phyloP scores from a whole-genome alignment of 352 stramenopile species.

The Halophytophthora batemanensis region DNA sequence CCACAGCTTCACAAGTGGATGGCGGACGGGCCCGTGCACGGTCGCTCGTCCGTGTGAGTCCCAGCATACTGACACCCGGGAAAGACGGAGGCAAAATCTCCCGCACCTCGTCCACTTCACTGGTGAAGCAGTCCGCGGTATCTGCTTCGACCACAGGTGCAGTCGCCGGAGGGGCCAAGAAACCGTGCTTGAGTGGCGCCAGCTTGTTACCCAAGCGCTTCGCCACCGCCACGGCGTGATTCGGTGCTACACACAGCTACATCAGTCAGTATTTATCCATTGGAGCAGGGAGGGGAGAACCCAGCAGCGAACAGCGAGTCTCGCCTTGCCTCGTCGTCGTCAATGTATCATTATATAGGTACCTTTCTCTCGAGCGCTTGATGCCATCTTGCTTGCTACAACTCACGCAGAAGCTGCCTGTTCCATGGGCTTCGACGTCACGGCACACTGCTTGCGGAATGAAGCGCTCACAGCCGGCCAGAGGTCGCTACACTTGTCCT shows the following conservation, averaged over 20 bases:
- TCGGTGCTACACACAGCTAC: too few species aligned
- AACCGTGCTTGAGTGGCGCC: conserved; percentile 8
- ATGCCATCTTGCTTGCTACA: too few species aligned
- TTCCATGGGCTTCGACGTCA: conserved; percentile 11
- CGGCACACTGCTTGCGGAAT: conserved; percentile 20
- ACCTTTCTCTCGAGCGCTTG: too few species aligned
- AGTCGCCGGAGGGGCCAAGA: conserved; percentile 13
- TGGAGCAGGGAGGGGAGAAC: background rate
- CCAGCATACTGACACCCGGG: conserved; percentile 11
- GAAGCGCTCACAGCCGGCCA: conserved; percentile 36
- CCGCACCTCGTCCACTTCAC: conserved; percentile 15
- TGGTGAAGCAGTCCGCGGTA: conserved; percentile 8
- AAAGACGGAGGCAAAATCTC: conserved; percentile 25
- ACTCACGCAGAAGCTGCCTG: conserved; percentile 10
- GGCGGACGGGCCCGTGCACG: conserved; percentile 12
- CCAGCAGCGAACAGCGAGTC: too few species aligned
- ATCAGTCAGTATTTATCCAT: conserved; percentile 1
- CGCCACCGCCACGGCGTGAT: conserved; percentile 12
- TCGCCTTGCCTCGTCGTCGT: too few species aligned
- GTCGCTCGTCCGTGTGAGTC: conserved; percentile 24
- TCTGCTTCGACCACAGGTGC: too few species aligned
- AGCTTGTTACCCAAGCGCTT: conserved; percentile 29
- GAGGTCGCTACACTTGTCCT: conserved; percentile 51
- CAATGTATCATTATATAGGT: too few species aligned
- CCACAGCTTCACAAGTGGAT: conserved; percentile 3